phyloP scores from a whole-genome alignment of 345 rosid genomes.

The Odontarrhena argentea region DNA sequence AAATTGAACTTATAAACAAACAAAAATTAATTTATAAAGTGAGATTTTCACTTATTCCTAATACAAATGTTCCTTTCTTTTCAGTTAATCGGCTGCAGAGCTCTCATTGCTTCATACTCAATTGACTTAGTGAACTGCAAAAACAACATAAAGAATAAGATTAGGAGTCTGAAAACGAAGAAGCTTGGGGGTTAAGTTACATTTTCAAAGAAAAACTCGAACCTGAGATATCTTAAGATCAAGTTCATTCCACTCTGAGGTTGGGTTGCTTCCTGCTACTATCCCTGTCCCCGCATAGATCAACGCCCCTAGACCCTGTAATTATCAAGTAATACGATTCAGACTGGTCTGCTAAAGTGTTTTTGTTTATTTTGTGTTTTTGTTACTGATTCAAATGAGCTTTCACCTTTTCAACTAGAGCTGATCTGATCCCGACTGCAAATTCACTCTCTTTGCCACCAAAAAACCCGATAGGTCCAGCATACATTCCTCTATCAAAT shows the following conservation, averaged over 20 bases:
- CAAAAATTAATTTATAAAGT: too few species aligned
- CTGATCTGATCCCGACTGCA: slow-evolving; percentile 95
- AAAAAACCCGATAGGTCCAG: slow-evolving; percentile 95
- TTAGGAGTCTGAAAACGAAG: background rate
- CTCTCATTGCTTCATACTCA: slow-evolving; percentile 32
- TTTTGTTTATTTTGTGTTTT: background rate
- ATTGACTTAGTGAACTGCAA: slow-evolving; percentile 41
- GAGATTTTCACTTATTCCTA: too few species aligned
- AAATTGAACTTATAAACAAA: too few species aligned
- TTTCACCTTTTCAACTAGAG: slow-evolving; percentile 79
- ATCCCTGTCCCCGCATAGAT: slow-evolving; percentile 94
- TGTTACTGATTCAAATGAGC: background rate
- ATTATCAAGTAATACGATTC: background rate
- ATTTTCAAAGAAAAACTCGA: background rate
- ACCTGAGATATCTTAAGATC: slow-evolving; percentile 98
- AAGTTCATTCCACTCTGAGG: slow-evolving; percentile 90
- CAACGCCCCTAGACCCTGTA: slow-evolving; percentile 79
- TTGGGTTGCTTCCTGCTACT: slow-evolving; percentile 83
- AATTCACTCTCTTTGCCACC: slow-evolving; percentile 96
- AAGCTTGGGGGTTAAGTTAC: background rate
- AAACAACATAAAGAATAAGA: slow-evolving; percentile 2
- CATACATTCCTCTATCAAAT: slow-evolving; percentile 96
- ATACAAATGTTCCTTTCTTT: slow-evolving; percentile 4
- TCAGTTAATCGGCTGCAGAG: slow-evolving; percentile 34
- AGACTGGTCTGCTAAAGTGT: background rate